Conservation (phyloP, 306 rosid species). For the Acacia confusa region DNA sequence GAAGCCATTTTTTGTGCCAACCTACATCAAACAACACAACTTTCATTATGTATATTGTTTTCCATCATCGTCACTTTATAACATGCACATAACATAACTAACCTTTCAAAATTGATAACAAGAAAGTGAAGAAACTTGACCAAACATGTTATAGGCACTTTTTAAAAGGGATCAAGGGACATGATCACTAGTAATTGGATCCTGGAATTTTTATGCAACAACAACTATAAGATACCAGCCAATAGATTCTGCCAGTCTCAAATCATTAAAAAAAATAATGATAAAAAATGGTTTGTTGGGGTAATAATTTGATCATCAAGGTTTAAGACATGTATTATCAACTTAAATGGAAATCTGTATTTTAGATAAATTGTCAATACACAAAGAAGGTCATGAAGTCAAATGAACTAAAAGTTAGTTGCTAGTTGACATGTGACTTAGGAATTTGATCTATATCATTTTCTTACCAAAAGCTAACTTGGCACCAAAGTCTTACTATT, state of each 20-base stretch:
- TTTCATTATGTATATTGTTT: no score
- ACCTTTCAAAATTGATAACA: no score
- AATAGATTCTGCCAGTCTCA: not conserved
- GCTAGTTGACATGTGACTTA: not conserved
- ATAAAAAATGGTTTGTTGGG: not conserved
- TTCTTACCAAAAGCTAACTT: not conserved
- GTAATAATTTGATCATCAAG: not conserved
- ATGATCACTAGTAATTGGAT: not conserved
- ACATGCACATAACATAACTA: no score
- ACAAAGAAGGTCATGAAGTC: not conserved
- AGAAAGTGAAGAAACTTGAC: no score
- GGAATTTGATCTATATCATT: constrained; percentile 14
- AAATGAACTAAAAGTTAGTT: not conserved
- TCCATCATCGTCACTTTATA: no score
- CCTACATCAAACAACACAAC: no score
- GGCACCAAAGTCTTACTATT: constrained; percentile 1
- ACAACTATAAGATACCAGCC: constrained; percentile 9
- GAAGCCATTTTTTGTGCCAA: no score
- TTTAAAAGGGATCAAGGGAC: no score
- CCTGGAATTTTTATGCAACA: not conserved
- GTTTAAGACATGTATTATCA: not conserved
- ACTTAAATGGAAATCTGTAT: no score
- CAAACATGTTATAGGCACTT: no score
- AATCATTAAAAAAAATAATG: not conserved
- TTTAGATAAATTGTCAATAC: not conserved